Evolutionary conservation across 2,329 filamentous ascomycete species (phyloP), one percentile per base, ranked within the genome.

Genomic region (Phoma herbarum): DNA sequence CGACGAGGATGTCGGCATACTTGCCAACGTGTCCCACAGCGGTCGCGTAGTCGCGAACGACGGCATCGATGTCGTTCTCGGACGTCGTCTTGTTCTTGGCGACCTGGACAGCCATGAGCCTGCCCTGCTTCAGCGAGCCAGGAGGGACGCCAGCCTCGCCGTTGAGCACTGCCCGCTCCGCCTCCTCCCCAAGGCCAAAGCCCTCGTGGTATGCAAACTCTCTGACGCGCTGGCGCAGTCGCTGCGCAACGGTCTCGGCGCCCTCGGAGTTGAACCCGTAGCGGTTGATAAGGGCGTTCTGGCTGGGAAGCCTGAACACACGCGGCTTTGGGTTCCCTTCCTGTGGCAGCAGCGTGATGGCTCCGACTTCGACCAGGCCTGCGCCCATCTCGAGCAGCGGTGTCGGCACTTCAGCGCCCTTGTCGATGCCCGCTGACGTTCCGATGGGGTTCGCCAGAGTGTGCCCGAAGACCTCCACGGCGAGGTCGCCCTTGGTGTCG

Each of bases 31-130:
- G 85, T 53, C 90, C 83, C 3, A 97, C 93, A 70, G 94, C 97
- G 77, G 90, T 91, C n/a, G 95, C 90, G 74, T 98, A 97, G 68
- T 90, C 86, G 23, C 85, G 84, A 49, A 84, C 87, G 16, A 98
- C 90, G 29, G 93, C 93, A 41, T 90, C 86, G 60, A 97, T 89
- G 73, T 98, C 92, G 46, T 84, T 83, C 73, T 96, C 93, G 20
- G 92, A 88, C 0, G 95, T 99, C 45, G 86, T 84, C 82, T 97
- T 98, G 81, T 98, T 98, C 87, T 99, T 99, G 50, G 94, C 93
- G 41, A 98, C 87, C 79, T 99, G 95, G 18, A 99, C 93, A 16
- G 92, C 90, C 61, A 99, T 83, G 57, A 97, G 80, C 60, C 90
- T 87, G 14, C 93, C 94, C 0, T 87, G 81, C 14, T 82, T 80